Evolutionary conservation across 2,329 filamentous ascomycete species (phyloP).

Genomic region (Fusarium denticulatum): DNA sequence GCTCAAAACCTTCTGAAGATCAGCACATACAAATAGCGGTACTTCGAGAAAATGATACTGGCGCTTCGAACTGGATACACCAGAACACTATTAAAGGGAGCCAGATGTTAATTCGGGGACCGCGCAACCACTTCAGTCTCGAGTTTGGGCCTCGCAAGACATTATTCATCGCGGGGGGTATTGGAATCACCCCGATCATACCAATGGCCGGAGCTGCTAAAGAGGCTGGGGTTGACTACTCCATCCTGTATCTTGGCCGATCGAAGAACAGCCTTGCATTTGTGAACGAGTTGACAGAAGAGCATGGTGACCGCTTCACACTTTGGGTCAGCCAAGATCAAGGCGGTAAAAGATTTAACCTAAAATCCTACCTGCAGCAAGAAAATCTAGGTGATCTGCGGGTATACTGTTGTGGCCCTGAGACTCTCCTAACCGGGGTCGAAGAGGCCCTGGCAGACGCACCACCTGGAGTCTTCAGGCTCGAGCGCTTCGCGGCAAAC

Average conservation of each 20-base stretch:
- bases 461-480: not conserved
- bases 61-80: not conserved
- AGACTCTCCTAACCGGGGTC: not conserved
- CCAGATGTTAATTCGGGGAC: not conserved
- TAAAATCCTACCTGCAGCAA: not conserved
- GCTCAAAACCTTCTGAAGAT: not conserved
- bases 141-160: not conserved
- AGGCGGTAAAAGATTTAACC: not conserved
- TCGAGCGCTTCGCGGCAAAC: not conserved
- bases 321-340: not conserved
- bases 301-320: not conserved
- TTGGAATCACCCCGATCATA: not conserved
- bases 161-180: not conserved
- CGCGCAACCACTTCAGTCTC: not conserved
- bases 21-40: not conserved
- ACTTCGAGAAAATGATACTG: not conserved
- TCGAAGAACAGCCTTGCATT: not conserved
- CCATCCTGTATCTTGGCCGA: not conserved
- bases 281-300: not conserved
- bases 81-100: not conserved
- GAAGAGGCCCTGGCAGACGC: not conserved
- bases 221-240: not conserved
- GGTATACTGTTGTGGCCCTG: not conserved
- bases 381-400: not conserved
- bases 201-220: not conserved